Conservation (phyloP, 768 basidiomycete species). For the Phylloporus scabripes region DNA sequence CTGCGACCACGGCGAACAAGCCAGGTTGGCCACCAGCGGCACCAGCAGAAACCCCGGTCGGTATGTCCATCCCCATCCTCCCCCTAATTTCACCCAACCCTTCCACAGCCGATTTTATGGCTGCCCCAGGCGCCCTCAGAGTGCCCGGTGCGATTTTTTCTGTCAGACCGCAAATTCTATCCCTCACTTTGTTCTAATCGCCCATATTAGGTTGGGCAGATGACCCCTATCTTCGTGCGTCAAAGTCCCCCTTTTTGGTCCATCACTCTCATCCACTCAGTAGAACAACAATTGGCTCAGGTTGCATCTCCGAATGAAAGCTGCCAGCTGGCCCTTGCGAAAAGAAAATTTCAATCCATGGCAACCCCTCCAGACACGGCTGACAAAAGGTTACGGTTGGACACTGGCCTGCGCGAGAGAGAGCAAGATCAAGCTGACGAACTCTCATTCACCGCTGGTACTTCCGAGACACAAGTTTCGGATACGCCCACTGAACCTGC, state of each 20-base stretch:
- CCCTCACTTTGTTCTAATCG: neutral
- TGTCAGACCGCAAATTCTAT: slow-evolving; percentile 22
- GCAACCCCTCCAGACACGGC: neutral
- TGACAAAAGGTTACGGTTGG: slow-evolving; percentile 2
- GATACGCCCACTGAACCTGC: neutral
- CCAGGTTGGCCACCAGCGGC: slow-evolving; percentile 24
- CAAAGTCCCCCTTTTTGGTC: neutral
- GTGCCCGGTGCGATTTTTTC: slow-evolving; percentile 29
- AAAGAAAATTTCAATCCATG: neutral
- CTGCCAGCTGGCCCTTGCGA: slow-evolving; percentile 1
- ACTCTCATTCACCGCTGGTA: slow-evolving; percentile 16
- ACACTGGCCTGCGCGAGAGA: slow-evolving; percentile 7
- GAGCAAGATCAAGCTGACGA: neutral
- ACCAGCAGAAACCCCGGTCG: slow-evolving; percentile 31
- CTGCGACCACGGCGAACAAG: slow-evolving; percentile 32
- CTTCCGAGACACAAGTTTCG: neutral
- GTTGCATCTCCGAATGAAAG: too few species aligned
- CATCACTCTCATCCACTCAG: neutral
- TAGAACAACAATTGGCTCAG: neutral
- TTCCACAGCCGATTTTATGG: slow-evolving; percentile 31
- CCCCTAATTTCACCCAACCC: neutral
- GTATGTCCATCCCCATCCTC: slow-evolving; percentile 21
- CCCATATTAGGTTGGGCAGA: slow-evolving; percentile 32
- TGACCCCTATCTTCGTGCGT: slow-evolving; percentile 17
- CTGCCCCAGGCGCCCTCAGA: slow-evolving; percentile 25